Evolutionary conservation across 2,329 filamentous ascomycete genomes (phyloP), one percentile per base, ranked within the genome.

Genomic region (Fusarium sp.): DNA sequence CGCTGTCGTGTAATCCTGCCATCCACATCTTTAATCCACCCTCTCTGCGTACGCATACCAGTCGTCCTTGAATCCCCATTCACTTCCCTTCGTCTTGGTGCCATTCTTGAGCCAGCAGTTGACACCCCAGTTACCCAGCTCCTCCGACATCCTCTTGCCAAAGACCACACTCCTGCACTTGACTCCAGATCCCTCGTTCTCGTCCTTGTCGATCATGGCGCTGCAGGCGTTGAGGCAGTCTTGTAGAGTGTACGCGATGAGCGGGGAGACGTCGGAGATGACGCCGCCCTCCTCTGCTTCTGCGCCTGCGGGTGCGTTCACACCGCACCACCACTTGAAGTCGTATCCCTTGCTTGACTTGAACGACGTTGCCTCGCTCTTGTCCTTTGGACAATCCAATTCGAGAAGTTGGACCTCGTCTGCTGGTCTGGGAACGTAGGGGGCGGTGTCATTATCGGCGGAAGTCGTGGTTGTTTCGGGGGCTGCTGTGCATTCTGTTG

Each of bases 281-380:
- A 63, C 36, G 1, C 72, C 72, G 4, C 71, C 71, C 7, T 54
- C 69, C 5, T 74, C 52, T 8, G 68, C 69, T 0, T 20, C 25
- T 3, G 27, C 14, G 1, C 68, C 69, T 6, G 68, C 52, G 8
- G 62, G 52, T 6, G 36, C 62, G 9, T 74, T 70, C 10, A 74
- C 72, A 2, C 72, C 72, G 27, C 72, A 74, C 71, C 72, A 74
- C 65, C 69, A 74, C 14, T 64, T 57, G 36, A 74, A 74, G 29
- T 70, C 71, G 16, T 73, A 74, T 6, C 72, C 72, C 16, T 63
- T 66, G 13, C 59, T 73, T 4, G 72, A 62, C 65, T 74, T 74
- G 42, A 69, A 73, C 3, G 11, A 29, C 4, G 71, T 73, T 61
- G 59, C 56, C 3, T 66, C 27, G 11, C 62, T 66, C 36, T 56